Base-by-base conservation (phyloP, 176 grass and related monocot species). In the Zea luxurians region DNA sequence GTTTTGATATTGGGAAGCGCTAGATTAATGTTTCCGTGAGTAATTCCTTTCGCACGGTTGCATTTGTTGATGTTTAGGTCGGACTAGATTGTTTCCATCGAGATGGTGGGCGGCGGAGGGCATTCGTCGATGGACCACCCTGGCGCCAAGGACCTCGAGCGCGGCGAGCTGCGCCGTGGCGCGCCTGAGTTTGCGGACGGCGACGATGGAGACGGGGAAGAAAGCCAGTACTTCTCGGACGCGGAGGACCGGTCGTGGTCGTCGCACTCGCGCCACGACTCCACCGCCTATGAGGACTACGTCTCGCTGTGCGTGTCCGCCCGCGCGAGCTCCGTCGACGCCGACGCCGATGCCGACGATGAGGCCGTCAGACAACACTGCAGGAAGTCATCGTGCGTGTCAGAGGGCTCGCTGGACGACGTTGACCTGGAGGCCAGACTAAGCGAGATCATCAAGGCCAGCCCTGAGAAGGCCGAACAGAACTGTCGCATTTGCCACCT, bases 401-500 rank as follows among this genome's bases (percentile, higher is more conserved):
- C 96, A 0, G 90, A 93, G 17, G 88, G 90, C 73, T 99, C 96
- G 3, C 79, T 89, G 78, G 78, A 78, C 9, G 92, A 92, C 20
- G 60, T 90, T 64, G 92, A 99, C 83, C 80, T 90, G 47, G 96
- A 96, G 69, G 82, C 77, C 34, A 90, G 88, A 37, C 69, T 81
- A 20, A 76, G 59, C 4, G 92, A 96, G 82, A 77, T 86, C 63
- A 76, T 82, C 61, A 89, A 91, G 47, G 58, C 65, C 4, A 89
- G 86, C 45, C 57, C 78, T n/a, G 88, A 91, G 40, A 96, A 93
- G 79, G 64, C 62, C 43, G 90, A 99, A 75, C 69, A 37, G 76
- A 91, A 87, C 88, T 99, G 96, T 75, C 85, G 96, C 86, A 99
- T 99, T 82, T 99, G 96, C 82, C 92, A 99, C 87, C 90, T 99